phyloP scores from a whole-genome alignment of 202 grass and related monocot species.

The Saccharum hybrid region DNA sequence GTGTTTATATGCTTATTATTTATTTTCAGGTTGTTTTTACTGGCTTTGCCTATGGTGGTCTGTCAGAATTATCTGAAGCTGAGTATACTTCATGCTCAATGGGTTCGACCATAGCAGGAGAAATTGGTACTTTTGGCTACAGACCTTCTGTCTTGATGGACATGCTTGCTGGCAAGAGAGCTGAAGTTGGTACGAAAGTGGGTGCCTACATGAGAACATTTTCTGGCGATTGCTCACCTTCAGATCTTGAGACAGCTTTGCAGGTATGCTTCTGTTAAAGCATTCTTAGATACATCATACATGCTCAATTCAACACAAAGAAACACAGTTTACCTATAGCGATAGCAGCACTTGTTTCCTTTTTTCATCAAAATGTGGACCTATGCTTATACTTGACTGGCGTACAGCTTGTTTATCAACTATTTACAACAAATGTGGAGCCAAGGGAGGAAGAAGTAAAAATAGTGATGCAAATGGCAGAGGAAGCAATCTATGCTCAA shows the following conservation, averaged over 20 bases:
- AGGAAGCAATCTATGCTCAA: slow-evolving; percentile 99
- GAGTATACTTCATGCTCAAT: slow-evolving; percentile 99
- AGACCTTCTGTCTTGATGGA: slow-evolving; percentile 97
- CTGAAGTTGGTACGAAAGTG: slow-evolving; percentile 97
- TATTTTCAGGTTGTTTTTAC: slow-evolving; percentile 96
- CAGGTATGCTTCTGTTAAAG: slow-evolving; percentile 66
- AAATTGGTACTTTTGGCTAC: slow-evolving; percentile 97
- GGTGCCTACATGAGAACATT: slow-evolving; percentile 98
- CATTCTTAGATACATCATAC: slow-evolving; percentile 24
- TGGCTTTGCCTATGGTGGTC: slow-evolving; percentile 95
- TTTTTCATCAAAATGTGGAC: slow-evolving; percentile 17
- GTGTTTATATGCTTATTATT: slow-evolving; percentile 20
- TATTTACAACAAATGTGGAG: slow-evolving; percentile 95
- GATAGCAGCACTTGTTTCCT: slow-evolving; percentile 6
- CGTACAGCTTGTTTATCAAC: slow-evolving; percentile 84
- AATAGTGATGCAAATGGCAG: slow-evolving; percentile 99
- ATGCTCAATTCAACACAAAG: neutral
- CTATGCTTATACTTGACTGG: slow-evolving; percentile 34
- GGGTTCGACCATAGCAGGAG: slow-evolving; percentile 96
- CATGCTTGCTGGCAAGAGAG: slow-evolving; percentile 99
- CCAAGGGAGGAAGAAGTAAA: slow-evolving; percentile 97
- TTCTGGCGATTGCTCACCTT: slow-evolving; percentile 95
- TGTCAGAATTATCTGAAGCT: slow-evolving; percentile 94
- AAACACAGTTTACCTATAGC: slow-evolving; percentile 2
- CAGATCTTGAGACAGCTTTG: slow-evolving; percentile 93